Evolutionary conservation across 805 yeast species (phyloP).

Genomic region (Ogataea trehaloabstinens): DNA sequence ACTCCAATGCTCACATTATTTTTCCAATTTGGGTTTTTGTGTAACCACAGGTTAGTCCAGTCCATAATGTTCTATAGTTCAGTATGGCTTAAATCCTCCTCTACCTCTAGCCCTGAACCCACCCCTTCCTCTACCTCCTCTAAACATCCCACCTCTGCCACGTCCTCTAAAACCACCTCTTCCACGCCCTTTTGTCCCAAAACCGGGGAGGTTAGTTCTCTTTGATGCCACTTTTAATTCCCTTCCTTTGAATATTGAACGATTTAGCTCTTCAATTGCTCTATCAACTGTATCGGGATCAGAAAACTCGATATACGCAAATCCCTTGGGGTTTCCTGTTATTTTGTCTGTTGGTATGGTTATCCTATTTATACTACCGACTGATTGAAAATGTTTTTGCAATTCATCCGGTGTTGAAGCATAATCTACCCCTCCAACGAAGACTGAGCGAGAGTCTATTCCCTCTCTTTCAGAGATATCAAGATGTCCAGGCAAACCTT

Average conservation of each 20-base stretch:
- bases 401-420: constrained; percentile 76
- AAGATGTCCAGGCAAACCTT: constrained; percentile 7
- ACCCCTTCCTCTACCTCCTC: constrained; percentile 25
- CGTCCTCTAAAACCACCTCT: constrained; percentile 28
- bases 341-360: constrained; percentile 70
- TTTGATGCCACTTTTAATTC: constrained; percentile 72
- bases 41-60: no score
- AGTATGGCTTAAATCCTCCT: constrained; percentile 34
- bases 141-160: constrained; percentile 13
- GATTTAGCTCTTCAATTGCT: constrained; percentile 62
- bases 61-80: neutral
- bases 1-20: no score
- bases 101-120: constrained; percentile 30
- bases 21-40: no score
- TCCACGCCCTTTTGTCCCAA: constrained; percentile 40
- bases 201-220: constrained; percentile 80
- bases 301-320: constrained; percentile 83
- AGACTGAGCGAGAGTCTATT: constrained; percentile 73
- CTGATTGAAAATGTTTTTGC: constrained; percentile 65
- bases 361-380: constrained; percentile 76
- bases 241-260: constrained; percentile 64
- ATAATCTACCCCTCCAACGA: constrained; percentile 84
- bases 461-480: constrained; percentile 47
- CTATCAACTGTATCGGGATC: constrained; percentile 59
- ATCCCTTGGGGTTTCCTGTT: constrained; percentile 84